Base-by-base conservation (phyloP, 2,329 filamentous ascomycete species). In the Myriosclerotinia duriaeana region DNA sequence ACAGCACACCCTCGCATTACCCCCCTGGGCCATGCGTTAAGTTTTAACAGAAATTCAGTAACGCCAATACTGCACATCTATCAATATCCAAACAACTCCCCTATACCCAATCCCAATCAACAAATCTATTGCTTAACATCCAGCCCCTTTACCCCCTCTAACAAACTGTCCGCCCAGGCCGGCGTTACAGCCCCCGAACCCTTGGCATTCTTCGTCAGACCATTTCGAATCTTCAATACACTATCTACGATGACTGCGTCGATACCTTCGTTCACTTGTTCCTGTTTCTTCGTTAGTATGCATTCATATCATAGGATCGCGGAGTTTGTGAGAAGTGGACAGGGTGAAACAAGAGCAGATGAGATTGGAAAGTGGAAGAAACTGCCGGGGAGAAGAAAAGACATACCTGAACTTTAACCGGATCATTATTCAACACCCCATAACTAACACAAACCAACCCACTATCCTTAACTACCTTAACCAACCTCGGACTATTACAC, bases 241-340 rank as follows among this genome's bases (percentile, higher is more conserved):
- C 87, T 95, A 77, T 99, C 95, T 17, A 98, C 95, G 75, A 99
- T 99, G 64, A 99, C 94, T 1, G 95, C 95, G 76, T 99, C 95
- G 69, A 99, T 97, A 58, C 95, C 94, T 78, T 97, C 92, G 65
- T 92, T 91, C 12, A 96, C 92, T 88, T 99, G 95, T 76, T 71
- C 72, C 61, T 70, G n/a, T 63, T 34, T 40, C 52, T 63, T 67
- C 22, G 14, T 67, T 66, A 71, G 68, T 61, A 54, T 59, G 3
- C 30, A 44, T 55, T 6, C 5, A 14, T 3, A 1, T n/a, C n/a
- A 2, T 20, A 36, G 14, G 15, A 30, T 12, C 34, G 15, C 17
- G 5, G 11, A 17, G 17, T 26, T 17, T 30, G 26, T 26, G 26
- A 20, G 14, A 9, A 44, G 55, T 22, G 11, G 14, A 59, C 12